These are phyloP conservation scores for Ceratobasidium sp. DNA, from an alignment of 1,284 basidiomycete genomes.

Conservation along the genomic window DNA sequence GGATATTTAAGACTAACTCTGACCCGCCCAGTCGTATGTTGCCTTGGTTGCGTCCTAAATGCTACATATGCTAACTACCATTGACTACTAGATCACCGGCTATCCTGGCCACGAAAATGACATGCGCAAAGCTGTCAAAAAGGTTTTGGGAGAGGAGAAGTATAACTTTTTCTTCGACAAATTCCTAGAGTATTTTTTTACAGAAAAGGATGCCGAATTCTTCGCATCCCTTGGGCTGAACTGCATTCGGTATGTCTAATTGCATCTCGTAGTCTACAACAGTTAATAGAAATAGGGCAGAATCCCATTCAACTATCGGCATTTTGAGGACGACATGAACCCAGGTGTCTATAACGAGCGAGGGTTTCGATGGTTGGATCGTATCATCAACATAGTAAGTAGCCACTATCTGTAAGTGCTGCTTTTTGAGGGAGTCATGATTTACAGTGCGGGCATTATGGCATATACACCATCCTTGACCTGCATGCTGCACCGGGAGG, in stretches of 20 bases:
- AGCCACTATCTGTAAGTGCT: not conserved
- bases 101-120: conserved; percentile 57
- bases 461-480: conserved; percentile 71
- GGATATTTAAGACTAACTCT: too few relatives aligned
- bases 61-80: not conserved
- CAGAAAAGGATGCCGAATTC: conserved; percentile 59
- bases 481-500: conserved; percentile 63
- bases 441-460: conserved; percentile 66
- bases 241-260: conserved; percentile 54
- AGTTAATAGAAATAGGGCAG: conserved; percentile 10
- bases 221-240: conserved; percentile 59
- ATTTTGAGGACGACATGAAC: conserved; percentile 78
- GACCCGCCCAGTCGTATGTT: conserved; percentile 37
- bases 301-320: conserved; percentile 74
- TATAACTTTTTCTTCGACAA: conserved; percentile 62
- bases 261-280: too few relatives aligned
- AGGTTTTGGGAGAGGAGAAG: conserved; percentile 60
- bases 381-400: conserved; percentile 65
- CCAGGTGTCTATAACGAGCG: conserved; percentile 62
- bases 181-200: conserved; percentile 61
- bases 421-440: not conserved
- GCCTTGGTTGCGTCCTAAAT: not conserved
- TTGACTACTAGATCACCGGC: conserved; percentile 48
- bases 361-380: conserved; percentile 75
- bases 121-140: conserved; percentile 57